Evolutionary conservation across 2,329 filamentous ascomycete species (phyloP).

Genomic region (Colletotrichum tropicicola): DNA sequence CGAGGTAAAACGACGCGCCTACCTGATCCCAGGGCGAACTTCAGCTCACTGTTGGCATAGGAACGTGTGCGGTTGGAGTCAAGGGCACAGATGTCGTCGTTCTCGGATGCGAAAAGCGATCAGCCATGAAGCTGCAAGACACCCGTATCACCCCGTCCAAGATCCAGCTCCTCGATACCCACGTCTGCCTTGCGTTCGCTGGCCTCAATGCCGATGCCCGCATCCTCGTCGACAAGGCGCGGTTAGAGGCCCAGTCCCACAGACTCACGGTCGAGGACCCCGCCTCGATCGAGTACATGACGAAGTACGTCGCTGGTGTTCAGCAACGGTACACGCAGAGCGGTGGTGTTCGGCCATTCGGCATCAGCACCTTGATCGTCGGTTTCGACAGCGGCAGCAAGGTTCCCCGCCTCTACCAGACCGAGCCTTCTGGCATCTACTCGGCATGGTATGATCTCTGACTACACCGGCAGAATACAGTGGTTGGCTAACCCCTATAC

Average conservation of each 20-base stretch:
- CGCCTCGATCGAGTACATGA: conserved; percentile 98
- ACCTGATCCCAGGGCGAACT: conserved; percentile 30
- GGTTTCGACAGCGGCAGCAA: conserved; percentile 97
- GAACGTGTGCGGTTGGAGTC: conserved; percentile 97
- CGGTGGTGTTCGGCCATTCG: conserved; percentile 97
- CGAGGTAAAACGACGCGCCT: conserved; percentile 70
- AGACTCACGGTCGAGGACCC: conserved; percentile 97
- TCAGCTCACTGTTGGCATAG: conserved; percentile 53
- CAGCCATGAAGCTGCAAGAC: conserved; percentile 99
- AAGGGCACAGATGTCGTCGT: conserved; percentile 96
- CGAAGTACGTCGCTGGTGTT: conserved; percentile 96
- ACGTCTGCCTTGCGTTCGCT: conserved; percentile 96
- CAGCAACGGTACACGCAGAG: conserved; percentile 99
- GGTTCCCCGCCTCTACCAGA: conserved; percentile 92
- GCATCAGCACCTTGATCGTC: conserved; percentile 90
- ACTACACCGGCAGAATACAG: neutral
- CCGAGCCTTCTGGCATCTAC: conserved; percentile 99
- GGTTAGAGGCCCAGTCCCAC: conserved; percentile 96
- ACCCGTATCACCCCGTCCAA: conserved; percentile 99
- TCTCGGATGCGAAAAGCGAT: conserved; percentile 97
- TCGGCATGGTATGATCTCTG: conserved; percentile 80
- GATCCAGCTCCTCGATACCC: conserved; percentile 94
- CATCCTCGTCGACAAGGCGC: conserved; percentile 97
- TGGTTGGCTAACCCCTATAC: conserved; percentile 15
- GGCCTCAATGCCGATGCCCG: conserved; percentile 97